Evolutionary conservation across 805 yeast genomes (phyloP), one percentile per base, ranked within the genome.

Genomic region (Myxozyma neglecta): DNA sequence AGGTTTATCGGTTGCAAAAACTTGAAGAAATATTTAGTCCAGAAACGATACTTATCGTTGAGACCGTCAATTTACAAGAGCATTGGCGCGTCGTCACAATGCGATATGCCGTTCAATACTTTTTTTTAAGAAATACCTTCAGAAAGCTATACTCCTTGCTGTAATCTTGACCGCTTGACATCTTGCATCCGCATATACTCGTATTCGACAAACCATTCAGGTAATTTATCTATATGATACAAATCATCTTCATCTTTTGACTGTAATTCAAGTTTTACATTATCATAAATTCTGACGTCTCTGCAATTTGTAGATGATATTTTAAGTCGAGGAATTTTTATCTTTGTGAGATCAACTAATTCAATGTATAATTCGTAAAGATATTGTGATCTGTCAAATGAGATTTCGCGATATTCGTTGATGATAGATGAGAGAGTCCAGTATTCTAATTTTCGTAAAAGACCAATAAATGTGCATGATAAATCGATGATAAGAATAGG

Each of bases 401-500:
- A 80, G 73, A 85, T 89, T 8, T 89, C 79, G 56, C 97, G 78
- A 74, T 90, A 94, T 73, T 93, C 98, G 69, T 87, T 87, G 24
- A 91, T 82, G 5, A 93, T 84, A 18, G 96, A 86, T 29, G 92
- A 84, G 71, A 88, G 87, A 68, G 85, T 87, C 98, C 97, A 93
- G 74, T 88, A 88, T 74, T 90, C 94, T 44, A 92, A 79, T 71
- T 87, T 86, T 55, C 99, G 79, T 39, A 94, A 75, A 1, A 92
- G 78, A 0, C 97, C 97, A 10, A 90, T 83, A 18, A 92, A 80
- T 11, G 94, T 84, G 61, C 88, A 86, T 6, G 92, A 86, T 43
- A 88, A 83, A 71, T 94, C 98, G 24, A 94, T 84, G 13, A 93
- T 73, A 49, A 93, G 76, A 5, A 89, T 72, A 56, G 91, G 91